Base-by-base conservation (phyloP, 331 rosid species). In the Phaseolus coccineus region DNA sequence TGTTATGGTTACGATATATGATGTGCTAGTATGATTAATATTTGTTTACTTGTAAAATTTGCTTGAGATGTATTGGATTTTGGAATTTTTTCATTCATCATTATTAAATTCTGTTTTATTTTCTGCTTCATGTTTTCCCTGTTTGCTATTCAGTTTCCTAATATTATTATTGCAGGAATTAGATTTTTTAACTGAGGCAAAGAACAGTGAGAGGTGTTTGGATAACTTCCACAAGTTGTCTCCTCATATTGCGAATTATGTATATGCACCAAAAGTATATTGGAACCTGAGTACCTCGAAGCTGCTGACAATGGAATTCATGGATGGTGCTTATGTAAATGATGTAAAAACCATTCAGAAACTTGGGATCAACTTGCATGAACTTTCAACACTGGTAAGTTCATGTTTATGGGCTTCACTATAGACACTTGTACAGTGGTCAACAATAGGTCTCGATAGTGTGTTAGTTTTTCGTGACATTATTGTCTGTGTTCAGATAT, bases 251-350 rank as follows among this genome's bases (percentile, higher is more conserved):
- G 97, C 98, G 24, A 86, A 84, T 72, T 90, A 84, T 80, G 84
- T 95, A 72, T 93, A 95, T 88, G 97, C 94, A 39, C 99, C 98
- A 13, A 90, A 83, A 84, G 98, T 95, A 48, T 78, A 85, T 85
- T 95, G 98, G 99, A 87, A 71, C 72, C 79, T 95, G 51, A 93
- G 98, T 73, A 87, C 98, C 80, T 87, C 97, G 66, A 95, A 91
- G 88, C 85, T 95, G 80, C 87, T 95, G 75, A 95, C 98, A 48
- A 95, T 95, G 99, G 99, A 95, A 86, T 95, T 77, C 82, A 93
- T 95, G 63, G 98, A 95, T 50, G 98, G 99, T 62, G 96, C 88
- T 55, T 85, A 91, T 71, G 75, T 95, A 85, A 88, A 83, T 87
- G 98, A 95, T 84, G 92, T 91, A 47, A 89, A 81, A 86, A 24